These are phyloP conservation scores for Podaxis sp. DNA, from an alignment of 768 basidiomycete genomes.

Conservation along the genomic window DNA sequence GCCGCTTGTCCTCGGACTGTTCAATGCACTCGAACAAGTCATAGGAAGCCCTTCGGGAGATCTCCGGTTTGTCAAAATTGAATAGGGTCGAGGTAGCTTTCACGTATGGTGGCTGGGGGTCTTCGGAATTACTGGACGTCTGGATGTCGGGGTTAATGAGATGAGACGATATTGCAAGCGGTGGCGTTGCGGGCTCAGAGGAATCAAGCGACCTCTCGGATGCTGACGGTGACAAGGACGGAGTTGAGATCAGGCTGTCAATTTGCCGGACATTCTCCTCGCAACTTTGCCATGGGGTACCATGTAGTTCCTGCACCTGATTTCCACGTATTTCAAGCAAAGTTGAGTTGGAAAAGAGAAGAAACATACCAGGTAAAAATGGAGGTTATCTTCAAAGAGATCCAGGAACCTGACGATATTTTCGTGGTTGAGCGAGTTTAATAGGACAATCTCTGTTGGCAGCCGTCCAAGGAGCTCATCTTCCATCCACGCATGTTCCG, in stretches of 20 bases:
- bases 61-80: constrained; percentile 30
- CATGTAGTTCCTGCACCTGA: constrained; percentile 91
- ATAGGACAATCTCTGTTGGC: constrained; percentile 80
- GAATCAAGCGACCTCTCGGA: constrained; percentile 30
- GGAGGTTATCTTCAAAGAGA: constrained; percentile 78
- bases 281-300: constrained; percentile 77
- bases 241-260: constrained; percentile 40
- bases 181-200: constrained; percentile 30
- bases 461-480: constrained; percentile 62
- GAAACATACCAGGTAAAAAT: constrained; percentile 77
- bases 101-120: constrained; percentile 19
- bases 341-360: constrained; percentile 1
- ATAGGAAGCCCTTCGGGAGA: constrained; percentile 75
- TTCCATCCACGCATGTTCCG: constrained; percentile 59
- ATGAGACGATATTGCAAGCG: constrained; percentile 16
- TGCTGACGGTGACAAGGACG: constrained; percentile 52
- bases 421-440: constrained; percentile 72
- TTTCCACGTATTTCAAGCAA: constrained; percentile 9
- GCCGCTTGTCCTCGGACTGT: constrained; percentile 73
- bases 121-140: neutral
- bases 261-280: constrained; percentile 26
- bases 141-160: constrained; percentile 2
- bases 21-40: constrained; percentile 97
- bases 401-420: constrained; percentile 84
- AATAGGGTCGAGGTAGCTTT: constrained; percentile 20